These are phyloP conservation scores for Phytophthora tentaculata DNA, from an alignment of 352 stramenopile genomes.

Conservation along the genomic window DNA sequence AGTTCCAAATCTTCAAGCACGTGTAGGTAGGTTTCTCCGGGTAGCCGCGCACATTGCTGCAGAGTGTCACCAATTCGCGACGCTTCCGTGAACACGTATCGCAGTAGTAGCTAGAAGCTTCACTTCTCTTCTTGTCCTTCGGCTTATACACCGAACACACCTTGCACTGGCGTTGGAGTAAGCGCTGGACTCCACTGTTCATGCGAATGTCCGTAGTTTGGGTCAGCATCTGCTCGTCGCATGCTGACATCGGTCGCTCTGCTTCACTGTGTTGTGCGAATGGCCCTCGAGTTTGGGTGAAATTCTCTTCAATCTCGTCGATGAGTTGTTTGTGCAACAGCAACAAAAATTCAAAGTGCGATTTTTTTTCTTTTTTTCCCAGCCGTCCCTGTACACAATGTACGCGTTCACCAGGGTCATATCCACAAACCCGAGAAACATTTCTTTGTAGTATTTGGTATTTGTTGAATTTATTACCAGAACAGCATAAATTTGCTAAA, in stretches of 20 bases:
- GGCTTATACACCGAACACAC: neutral
- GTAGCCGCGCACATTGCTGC: conserved; percentile 7
- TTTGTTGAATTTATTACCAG: conserved; percentile 3
- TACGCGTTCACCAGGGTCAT: no score
- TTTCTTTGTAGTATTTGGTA: conserved; percentile 7
- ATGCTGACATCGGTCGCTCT: neutral
- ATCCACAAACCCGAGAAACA: conserved; percentile 11
- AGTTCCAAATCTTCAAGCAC: conserved; percentile 26
- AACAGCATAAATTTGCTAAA: no score
- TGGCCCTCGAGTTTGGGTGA: neutral
- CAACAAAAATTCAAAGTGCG: neutral
- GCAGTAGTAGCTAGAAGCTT: conserved; percentile 1
- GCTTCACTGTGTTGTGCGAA: no score
- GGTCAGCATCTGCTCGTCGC: neutral
- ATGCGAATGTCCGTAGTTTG: neutral
- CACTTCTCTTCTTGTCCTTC: conserved; percentile 17
- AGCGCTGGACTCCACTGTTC: conserved; percentile 3
- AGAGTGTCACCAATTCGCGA: neutral
- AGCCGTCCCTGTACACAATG: neutral
- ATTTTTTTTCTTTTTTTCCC: conserved; percentile 9
- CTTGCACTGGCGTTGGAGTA: conserved; percentile 6
- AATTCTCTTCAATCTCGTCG: neutral
- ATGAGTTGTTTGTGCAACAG: neutral
- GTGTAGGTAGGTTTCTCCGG: conserved; percentile 1
- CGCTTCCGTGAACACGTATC: neutral